Conservation (phyloP, 192 early-diverging fungal species). For the Podila clonocystis region DNA sequence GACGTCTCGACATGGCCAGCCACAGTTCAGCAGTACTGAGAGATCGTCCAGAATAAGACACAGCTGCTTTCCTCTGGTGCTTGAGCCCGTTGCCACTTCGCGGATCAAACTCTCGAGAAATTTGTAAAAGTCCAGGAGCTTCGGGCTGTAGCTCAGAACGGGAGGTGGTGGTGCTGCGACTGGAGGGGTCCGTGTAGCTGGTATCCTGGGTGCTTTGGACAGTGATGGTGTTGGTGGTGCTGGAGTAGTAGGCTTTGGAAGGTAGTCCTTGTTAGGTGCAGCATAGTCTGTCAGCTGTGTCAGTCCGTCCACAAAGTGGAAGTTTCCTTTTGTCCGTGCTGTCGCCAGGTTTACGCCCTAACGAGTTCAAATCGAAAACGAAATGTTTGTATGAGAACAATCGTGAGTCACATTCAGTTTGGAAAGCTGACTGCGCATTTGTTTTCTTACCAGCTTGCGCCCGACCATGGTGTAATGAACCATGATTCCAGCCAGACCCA, state of each 20-base stretch:
- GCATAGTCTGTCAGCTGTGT: constrained; percentile 62
- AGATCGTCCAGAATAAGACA: constrained; percentile 64
- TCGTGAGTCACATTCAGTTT: neutral
- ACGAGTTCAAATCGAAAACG: neutral
- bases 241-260: constrained; percentile 9
- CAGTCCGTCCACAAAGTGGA: constrained; percentile 66
- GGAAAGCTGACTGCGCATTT: neutral
- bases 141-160: constrained; percentile 40
- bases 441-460: constrained; percentile 62
- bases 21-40: constrained; percentile 57
- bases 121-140: constrained; percentile 27
- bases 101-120: constrained; percentile 52
- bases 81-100: constrained; percentile 17
- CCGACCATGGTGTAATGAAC: constrained; percentile 68
- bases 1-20: constrained; percentile 51
- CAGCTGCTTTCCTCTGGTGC: constrained; percentile 36
- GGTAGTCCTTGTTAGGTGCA: constrained; percentile 39
- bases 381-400: neutral
- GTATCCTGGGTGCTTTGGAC: constrained; percentile 3
- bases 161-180: constrained; percentile 19
- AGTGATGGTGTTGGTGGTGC: constrained; percentile 10
- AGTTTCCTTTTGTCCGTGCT: constrained; percentile 54
- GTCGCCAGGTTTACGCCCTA: constrained; percentile 64
- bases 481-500: constrained; percentile 66
- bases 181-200: constrained; percentile 10